A percentile compares a stretch with the other conserved stretches of the same genome.
Conservation (phyloP, 306 rosid species). For the Coriaria nepalensis region DNA sequence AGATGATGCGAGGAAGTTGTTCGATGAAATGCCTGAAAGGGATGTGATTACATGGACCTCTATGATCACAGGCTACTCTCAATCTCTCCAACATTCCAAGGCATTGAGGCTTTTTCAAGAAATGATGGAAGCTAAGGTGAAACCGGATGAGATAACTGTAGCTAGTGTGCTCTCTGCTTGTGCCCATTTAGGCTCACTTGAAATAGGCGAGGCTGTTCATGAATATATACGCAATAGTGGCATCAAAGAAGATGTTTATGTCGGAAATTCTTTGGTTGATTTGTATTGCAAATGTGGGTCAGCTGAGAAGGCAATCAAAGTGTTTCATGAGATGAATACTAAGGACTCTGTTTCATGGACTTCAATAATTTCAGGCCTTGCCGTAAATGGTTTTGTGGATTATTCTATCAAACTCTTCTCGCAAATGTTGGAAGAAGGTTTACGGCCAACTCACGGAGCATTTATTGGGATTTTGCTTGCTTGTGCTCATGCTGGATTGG, state of each 20-base stretch:
- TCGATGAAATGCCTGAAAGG: slow-evolving; percentile 43
- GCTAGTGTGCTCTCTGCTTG: slow-evolving; percentile 83
- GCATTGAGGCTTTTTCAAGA: slow-evolving; percentile 59
- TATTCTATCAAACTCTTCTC: slow-evolving; percentile 46
- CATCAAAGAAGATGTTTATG: slow-evolving; percentile 48
- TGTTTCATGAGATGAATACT: slow-evolving; percentile 44
- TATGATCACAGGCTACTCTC: slow-evolving; percentile 66
- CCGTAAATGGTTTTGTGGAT: slow-evolving; percentile 68
- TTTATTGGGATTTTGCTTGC: slow-evolving; percentile 72
- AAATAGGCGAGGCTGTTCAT: slow-evolving; percentile 59
- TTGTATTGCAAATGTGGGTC: slow-evolving; percentile 86
- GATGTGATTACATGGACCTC: slow-evolving; percentile 83
- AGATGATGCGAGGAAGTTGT: slow-evolving; percentile 35
- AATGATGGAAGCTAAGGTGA: slow-evolving; percentile 70
- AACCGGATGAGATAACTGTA: slow-evolving; percentile 50
- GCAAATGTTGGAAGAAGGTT: slow-evolving; percentile 46
- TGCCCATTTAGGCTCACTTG: slow-evolving; percentile 78
- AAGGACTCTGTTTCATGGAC: slow-evolving; percentile 70
- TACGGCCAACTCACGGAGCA: slow-evolving; percentile 49
- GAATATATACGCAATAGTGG: slow-evolving; percentile 31
- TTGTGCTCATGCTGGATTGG: slow-evolving; percentile 76
- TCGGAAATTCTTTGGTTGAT: slow-evolving; percentile 66
- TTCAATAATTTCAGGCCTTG: slow-evolving; percentile 66
- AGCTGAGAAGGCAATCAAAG: slow-evolving; percentile 59
- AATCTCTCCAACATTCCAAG: slow-evolving; percentile 40